A percentile compares a stretch with the other conserved stretches of the same genome.
Conservation (phyloP, 2,329 filamentous ascomycete species). For the Onygenales sp. region DNA sequence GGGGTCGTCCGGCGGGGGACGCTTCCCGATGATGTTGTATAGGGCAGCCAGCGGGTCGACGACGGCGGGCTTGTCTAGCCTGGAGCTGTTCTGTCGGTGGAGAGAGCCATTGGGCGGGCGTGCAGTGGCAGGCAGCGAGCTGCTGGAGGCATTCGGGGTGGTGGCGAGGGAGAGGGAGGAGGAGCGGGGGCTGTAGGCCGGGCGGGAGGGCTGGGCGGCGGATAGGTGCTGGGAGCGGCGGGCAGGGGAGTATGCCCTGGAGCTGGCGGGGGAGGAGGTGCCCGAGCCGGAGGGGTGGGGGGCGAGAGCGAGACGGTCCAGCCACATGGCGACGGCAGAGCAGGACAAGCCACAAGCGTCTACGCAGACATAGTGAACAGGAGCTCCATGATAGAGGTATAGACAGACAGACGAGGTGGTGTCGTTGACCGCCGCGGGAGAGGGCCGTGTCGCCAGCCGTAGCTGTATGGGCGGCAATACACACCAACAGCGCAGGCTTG, state of each 20-base stretch:
- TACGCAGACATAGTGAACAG: background rate
- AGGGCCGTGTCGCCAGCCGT: background rate
- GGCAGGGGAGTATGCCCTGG: slow-evolving; percentile 59
- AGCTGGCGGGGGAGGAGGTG: slow-evolving; percentile 51
- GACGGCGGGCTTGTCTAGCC: slow-evolving; percentile 44
- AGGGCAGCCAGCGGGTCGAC: slow-evolving; percentile 65
- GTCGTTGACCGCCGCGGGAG: background rate
- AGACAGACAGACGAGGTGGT: background rate
- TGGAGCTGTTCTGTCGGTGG: slow-evolving; percentile 49
- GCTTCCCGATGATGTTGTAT: slow-evolving; percentile 46
- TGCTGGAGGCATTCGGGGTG: slow-evolving; percentile 64
- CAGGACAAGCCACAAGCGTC: slow-evolving; percentile 2
- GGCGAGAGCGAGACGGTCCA: slow-evolving; percentile 76
- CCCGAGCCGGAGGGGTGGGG: slow-evolving; percentile 57
- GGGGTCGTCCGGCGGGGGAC: slow-evolving; percentile 5
- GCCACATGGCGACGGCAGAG: slow-evolving; percentile 57
- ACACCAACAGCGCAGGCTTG: background rate
- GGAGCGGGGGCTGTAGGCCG: slow-evolving; percentile 58
- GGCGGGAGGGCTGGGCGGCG: slow-evolving; percentile 59
- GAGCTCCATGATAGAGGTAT: background rate
- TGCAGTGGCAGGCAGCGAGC: slow-evolving; percentile 60
- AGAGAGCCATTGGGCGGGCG: slow-evolving; percentile 51
- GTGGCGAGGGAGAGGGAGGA: slow-evolving; percentile 69
- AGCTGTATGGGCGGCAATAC: background rate
- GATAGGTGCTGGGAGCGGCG: slow-evolving; percentile 56